Percentiles rank a stretch among this genome's conserved stretches.
Conservation (phyloP, 345 rosid species). For the Eucalyptus brandiana region DNA sequence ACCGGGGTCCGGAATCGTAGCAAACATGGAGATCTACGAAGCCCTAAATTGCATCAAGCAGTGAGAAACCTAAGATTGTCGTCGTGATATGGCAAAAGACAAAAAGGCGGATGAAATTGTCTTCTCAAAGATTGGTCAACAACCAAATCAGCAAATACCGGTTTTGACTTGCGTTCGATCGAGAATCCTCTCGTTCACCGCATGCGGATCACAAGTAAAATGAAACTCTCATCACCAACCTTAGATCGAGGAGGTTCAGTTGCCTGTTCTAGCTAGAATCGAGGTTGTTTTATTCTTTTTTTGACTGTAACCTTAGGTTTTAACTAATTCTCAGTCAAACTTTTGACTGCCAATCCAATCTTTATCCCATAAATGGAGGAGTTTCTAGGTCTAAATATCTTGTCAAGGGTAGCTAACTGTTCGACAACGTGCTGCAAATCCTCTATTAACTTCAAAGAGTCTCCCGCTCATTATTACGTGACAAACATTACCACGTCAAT, state of each 20-base stretch:
- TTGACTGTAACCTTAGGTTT: neutral
- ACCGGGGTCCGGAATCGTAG: neutral
- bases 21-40: neutral
- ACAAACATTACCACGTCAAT: neutral
- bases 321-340: neutral
- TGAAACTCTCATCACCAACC: neutral
- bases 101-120: neutral
- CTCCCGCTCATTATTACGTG: neutral
- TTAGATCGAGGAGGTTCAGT: neutral
- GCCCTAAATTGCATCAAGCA: neutral
- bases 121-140: neutral
- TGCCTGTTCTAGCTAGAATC: neutral
- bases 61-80: neutral
- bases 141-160: neutral
- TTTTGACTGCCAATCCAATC: neutral
- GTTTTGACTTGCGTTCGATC: neutral
- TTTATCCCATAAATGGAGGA: neutral
- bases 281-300: neutral
- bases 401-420: neutral
- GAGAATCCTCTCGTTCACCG: neutral
- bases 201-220: neutral
- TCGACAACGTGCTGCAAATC: neutral
- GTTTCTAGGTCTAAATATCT: neutral
- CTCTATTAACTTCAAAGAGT: neutral
- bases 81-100: neutral